Evolutionary conservation across 805 yeast species (phyloP).

Genomic region (Nematodospora valgi): DNA sequence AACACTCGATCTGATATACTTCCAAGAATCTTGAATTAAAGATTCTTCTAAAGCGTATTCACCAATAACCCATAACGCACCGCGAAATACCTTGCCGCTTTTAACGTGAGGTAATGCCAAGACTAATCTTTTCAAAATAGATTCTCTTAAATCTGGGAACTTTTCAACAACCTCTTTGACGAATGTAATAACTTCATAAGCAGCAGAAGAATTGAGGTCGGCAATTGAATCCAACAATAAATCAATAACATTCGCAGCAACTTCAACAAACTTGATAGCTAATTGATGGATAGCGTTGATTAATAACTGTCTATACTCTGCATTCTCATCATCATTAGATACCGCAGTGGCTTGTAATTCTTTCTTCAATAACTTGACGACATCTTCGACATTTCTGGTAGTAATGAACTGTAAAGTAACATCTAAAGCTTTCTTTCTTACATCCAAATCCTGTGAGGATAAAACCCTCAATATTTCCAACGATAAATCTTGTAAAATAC

Average conservation of each 20-base stretch:
- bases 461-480: slow-evolving; percentile 84
- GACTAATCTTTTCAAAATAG: slow-evolving; percentile 63
- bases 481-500: slow-evolving; percentile 76
- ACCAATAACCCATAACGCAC: slow-evolving; percentile 94
- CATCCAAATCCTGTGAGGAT: slow-evolving; percentile 86
- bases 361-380: slow-evolving; percentile 84
- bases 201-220: slow-evolving; percentile 80
- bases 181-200: slow-evolving; percentile 85
- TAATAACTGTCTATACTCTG: slow-evolving; percentile 84
- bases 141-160: slow-evolving; percentile 72
- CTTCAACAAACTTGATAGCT: slow-evolving; percentile 85
- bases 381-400: slow-evolving; percentile 89
- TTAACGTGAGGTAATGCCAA: slow-evolving; percentile 61
- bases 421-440: slow-evolving; percentile 81
- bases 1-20: slow-evolving; percentile 70
- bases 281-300: slow-evolving; percentile 85
- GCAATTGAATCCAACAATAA: slow-evolving; percentile 80
- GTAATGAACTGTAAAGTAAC: slow-evolving; percentile 79
- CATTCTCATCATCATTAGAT: slow-evolving; percentile 71
- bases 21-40: slow-evolving; percentile 83
- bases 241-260: slow-evolving; percentile 88
- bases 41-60: slow-evolving; percentile 75
- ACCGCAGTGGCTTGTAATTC: slow-evolving; percentile 76
- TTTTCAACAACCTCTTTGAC: slow-evolving; percentile 92
- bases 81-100: slow-evolving; percentile 89